Evolutionary conservation across 352 stramenopile species (phyloP).

Genomic region (Pythium folliculosum): DNA sequence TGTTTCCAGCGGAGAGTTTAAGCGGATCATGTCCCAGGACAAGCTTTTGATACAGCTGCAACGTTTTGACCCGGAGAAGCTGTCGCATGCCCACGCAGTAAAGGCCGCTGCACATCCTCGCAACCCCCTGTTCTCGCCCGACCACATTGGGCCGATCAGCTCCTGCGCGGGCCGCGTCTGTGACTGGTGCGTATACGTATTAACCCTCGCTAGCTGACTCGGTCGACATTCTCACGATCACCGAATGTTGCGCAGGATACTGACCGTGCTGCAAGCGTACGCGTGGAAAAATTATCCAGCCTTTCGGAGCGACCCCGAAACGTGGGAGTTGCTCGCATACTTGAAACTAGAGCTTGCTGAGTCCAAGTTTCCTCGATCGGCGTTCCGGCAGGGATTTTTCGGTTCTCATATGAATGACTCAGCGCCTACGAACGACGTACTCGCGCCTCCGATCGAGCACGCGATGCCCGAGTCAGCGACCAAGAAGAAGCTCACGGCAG

Average conservation of each 20-base stretch:
- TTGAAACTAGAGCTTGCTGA: slow-evolving; percentile 47
- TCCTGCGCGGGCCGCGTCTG: slow-evolving; percentile 88
- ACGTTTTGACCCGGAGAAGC: slow-evolving; percentile 40
- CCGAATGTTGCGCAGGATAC: slow-evolving; percentile 40
- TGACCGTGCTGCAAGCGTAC: slow-evolving; percentile 62
- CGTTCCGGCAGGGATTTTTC: slow-evolving; percentile 16
- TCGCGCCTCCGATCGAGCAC: background rate
- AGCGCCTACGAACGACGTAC: background rate
- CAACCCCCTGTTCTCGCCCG: slow-evolving; percentile 68
- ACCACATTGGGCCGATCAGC: slow-evolving; percentile 78
- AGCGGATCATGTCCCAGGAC: slow-evolving; percentile 64
- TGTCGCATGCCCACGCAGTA: slow-evolving; percentile 38
- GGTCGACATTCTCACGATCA: background rate
- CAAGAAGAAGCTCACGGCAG: slow-evolving; percentile 19
- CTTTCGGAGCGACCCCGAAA: slow-evolving; percentile 47
- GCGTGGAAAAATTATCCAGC: slow-evolving; percentile 50
- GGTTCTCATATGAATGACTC: background rate
- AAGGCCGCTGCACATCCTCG: slow-evolving; percentile 49
- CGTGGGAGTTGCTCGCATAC: slow-evolving; percentile 47
- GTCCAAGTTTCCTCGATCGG: background rate
- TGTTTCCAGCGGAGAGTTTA: slow-evolving; percentile 44
- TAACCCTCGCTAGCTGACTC: background rate
- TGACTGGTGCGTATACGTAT: slow-evolving; percentile 61
- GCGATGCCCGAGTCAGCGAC: background rate
- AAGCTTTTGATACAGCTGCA: slow-evolving; percentile 56